phyloP scores from a whole-genome alignment of 352 stramenopile species.

The Phytophthora litchii region DNA sequence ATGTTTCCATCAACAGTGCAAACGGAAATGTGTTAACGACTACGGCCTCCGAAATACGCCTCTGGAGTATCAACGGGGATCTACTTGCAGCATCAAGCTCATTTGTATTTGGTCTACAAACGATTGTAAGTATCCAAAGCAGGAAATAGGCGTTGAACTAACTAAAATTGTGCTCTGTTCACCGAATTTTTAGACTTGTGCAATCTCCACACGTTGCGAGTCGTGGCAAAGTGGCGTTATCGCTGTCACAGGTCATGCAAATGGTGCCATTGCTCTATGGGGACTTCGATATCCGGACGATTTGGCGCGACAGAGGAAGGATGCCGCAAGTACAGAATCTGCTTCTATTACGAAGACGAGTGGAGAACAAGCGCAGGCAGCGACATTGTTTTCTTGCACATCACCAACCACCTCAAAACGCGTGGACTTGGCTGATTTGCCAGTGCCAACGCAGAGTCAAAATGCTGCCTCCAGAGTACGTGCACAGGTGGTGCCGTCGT shows the following conservation, averaged over 20 bases:
- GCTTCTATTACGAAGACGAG: background rate
- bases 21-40: conserved; percentile 70
- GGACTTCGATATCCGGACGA: conserved; percentile 67
- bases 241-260: conserved; percentile 67
- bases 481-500: conserved; percentile 63
- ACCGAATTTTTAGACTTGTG: conserved; percentile 41
- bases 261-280: conserved; percentile 79
- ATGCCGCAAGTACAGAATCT: conserved; percentile 1
- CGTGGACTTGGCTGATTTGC: background rate
- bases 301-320: conserved; percentile 42
- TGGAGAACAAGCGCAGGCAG: background rate
- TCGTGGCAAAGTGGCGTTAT: conserved; percentile 76
- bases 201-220: conserved; percentile 73
- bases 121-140: conserved; percentile 51
- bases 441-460: conserved; percentile 19
- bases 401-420: conserved; percentile 11
- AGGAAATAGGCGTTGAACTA: background rate
- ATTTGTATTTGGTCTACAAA: conserved; percentile 47
- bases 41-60: conserved; percentile 53
- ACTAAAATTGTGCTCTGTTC: background rate
- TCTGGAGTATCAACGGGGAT: conserved; percentile 86
- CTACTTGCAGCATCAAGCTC: conserved; percentile 59
- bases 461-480: conserved; percentile 10
- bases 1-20: conserved; percentile 72
- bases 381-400: background rate